Evolutionary conservation across 768 basidiomycete genomes (phyloP).

Genomic region (Mycena sanguinolenta): DNA sequence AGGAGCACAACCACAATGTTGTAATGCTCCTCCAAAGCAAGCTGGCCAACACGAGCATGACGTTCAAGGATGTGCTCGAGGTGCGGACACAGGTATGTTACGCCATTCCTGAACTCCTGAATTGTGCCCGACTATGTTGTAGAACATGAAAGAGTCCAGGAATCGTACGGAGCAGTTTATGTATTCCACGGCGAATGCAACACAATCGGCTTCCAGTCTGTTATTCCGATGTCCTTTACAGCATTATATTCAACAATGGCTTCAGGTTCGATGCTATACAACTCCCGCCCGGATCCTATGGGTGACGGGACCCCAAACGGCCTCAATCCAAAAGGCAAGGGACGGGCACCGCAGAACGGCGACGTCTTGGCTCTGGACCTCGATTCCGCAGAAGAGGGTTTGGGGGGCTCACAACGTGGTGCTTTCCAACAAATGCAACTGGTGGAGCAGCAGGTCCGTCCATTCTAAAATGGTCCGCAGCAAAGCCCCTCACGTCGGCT

Average conservation of each 20-base stretch:
- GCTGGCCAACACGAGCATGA: constrained; percentile 96
- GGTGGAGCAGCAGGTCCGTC: constrained; percentile 91
- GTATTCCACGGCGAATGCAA: constrained; percentile 87
- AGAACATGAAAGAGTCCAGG: constrained; percentile 99
- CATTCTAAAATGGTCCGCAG: neutral
- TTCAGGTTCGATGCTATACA: constrained; percentile 84
- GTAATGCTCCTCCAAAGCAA: constrained; percentile 98
- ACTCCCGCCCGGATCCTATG: constrained; percentile 79
- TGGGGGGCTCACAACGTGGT: constrained; percentile 60
- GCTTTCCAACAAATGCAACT: constrained; percentile 97
- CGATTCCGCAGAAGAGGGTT: constrained; percentile 83
- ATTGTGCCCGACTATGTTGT: constrained; percentile 14
- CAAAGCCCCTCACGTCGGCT: constrained; percentile 4
- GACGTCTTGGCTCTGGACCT: constrained; percentile 95
- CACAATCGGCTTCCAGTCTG: constrained; percentile 81
- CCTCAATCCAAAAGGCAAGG: constrained; percentile 80
- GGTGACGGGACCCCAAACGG: constrained; percentile 77
- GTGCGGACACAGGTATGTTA: constrained; percentile 93
- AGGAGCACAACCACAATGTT: constrained; percentile 97
- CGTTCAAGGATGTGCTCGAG: constrained; percentile 98
- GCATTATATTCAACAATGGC: constrained; percentile 28
- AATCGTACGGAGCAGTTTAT: constrained; percentile 98
- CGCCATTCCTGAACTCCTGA: neutral
- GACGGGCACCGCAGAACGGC: constrained; percentile 71
- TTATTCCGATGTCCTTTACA: constrained; percentile 10